phyloP scores from a whole-genome alignment of 2,329 filamentous ascomycete species.

The Pseudocercospora cruenta region DNA sequence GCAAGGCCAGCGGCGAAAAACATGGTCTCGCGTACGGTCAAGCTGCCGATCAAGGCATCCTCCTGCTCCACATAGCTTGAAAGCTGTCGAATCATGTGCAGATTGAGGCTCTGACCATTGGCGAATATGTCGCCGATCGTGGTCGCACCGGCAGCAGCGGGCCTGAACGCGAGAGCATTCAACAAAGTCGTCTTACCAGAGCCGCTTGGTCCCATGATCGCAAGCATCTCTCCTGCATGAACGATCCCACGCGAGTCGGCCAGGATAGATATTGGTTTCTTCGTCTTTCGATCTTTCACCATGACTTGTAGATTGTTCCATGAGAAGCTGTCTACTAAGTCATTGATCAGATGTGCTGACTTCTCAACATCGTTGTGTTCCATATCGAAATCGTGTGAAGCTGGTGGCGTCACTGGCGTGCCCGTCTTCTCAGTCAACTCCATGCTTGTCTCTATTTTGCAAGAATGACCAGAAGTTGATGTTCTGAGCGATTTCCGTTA shows the following conservation, averaged over 20 bases:
- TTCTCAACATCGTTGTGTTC: background rate
- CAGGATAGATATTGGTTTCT: conserved; percentile 66
- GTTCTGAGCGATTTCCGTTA: background rate
- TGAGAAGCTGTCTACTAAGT: conserved; percentile 63
- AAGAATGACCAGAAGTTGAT: background rate
- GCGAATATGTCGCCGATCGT: conserved; percentile 61
- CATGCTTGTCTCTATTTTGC: background rate
- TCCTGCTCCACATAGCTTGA: conserved; percentile 88
- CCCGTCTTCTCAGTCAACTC: background rate
- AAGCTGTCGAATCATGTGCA: conserved; percentile 64
- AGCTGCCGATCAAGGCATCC: conserved; percentile 76
- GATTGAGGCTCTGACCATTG: conserved; percentile 63
- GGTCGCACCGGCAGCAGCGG: conserved; percentile 56
- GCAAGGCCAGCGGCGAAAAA: conserved; percentile 74
- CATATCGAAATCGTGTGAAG: background rate
- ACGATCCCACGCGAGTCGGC: conserved; percentile 65
- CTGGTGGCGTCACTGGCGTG: background rate
- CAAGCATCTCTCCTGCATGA: conserved; percentile 71
- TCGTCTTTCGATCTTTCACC: conserved; percentile 71
- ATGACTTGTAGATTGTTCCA: conserved; percentile 70
- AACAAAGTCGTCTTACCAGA: conserved; percentile 82
- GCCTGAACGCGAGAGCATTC: conserved; percentile 72
- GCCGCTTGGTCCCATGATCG: conserved; percentile 75
- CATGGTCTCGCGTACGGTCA: conserved; percentile 80
- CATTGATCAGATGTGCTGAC: conserved; percentile 63